phyloP scores from a whole-genome alignment of 352 stramenopile species.

The Phytophthora cactorum region DNA sequence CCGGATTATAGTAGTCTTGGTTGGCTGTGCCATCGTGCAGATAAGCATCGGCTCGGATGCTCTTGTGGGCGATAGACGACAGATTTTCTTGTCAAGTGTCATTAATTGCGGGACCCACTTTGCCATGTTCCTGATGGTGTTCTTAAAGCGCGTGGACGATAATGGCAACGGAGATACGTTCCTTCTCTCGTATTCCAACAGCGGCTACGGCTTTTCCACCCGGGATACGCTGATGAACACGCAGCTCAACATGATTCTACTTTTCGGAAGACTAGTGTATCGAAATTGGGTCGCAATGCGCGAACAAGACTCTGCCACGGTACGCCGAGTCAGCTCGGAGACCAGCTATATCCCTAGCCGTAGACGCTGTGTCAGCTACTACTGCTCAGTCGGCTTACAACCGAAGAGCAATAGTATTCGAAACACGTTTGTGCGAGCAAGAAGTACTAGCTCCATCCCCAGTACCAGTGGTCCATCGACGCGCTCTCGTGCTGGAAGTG shows the following conservation, averaged over 20 bases:
- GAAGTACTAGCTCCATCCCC: slow-evolving; percentile 9
- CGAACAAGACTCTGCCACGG: neutral
- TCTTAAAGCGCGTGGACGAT: slow-evolving; percentile 32
- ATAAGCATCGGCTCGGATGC: slow-evolving; percentile 37
- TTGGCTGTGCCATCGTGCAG: slow-evolving; percentile 33
- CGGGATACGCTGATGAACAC: neutral
- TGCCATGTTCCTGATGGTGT: slow-evolving; percentile 24
- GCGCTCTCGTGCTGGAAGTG: slow-evolving; percentile 15
- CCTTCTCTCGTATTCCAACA: slow-evolving; percentile 6
- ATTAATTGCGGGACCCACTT: slow-evolving; percentile 25
- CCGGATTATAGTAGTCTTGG: slow-evolving; percentile 26
- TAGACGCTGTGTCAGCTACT: neutral
- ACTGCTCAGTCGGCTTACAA: neutral
- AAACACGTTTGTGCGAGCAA: neutral
- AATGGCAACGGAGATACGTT: slow-evolving; percentile 5
- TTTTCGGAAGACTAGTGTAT: neutral
- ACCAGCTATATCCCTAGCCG: neutral
- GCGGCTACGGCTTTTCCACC: neutral
- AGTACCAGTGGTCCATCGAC: slow-evolving; percentile 9
- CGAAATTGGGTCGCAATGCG: neutral
- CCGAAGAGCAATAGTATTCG: neutral
- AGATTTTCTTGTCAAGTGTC: slow-evolving; percentile 27
- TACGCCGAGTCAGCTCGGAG: neutral
- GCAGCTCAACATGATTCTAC: neutral
- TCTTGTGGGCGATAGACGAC: slow-evolving; percentile 22